Evolutionary conservation across 169 alveolate species (phyloP).

Genomic region (Cystoisospora suis): DNA sequence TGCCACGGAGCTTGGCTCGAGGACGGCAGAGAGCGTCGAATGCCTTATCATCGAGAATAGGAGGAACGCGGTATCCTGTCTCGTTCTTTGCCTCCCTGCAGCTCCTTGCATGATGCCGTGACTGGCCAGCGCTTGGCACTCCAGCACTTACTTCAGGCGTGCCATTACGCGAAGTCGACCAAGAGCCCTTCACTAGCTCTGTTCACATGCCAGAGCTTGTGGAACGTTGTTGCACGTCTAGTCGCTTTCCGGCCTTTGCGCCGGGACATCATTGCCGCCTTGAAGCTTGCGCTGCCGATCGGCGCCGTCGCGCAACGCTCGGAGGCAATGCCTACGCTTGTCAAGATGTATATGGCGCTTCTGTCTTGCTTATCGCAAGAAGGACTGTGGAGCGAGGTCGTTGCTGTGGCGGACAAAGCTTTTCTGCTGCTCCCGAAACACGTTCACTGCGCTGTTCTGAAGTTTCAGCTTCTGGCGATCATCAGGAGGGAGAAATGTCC

Average conservation of each 20-base stretch:
- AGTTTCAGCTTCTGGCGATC: slow-evolving; percentile 1
- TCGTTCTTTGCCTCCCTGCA: not conserved
- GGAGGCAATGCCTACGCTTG: not conserved
- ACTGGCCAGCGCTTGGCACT: not conserved
- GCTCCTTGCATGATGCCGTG: not conserved
- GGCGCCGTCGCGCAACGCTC: not conserved
- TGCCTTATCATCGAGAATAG: too few species aligned
- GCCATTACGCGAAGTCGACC: slow-evolving; percentile 2
- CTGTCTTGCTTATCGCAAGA: not conserved
- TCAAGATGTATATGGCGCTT: not conserved
- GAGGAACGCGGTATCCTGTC: not conserved
- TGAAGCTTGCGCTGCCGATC: not conserved
- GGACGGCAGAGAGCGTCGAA: too few species aligned
- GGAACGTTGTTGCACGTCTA: slow-evolving; percentile 28
- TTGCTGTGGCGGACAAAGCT: slow-evolving; percentile 24
- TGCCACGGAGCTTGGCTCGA: not conserved
- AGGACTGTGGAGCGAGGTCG: not conserved
- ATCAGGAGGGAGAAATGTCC: not conserved
- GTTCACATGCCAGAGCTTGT: not conserved
- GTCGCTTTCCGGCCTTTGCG: not conserved
- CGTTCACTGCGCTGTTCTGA: not conserved
- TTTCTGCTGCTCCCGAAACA: slow-evolving; percentile 13
- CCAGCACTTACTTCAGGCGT: slow-evolving; percentile 6
- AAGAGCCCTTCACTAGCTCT: not conserved
- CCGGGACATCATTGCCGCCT: not conserved